Evolutionary conservation across 805 yeast genomes (phyloP).

Genomic region (Zygotorulaspora sp.): DNA sequence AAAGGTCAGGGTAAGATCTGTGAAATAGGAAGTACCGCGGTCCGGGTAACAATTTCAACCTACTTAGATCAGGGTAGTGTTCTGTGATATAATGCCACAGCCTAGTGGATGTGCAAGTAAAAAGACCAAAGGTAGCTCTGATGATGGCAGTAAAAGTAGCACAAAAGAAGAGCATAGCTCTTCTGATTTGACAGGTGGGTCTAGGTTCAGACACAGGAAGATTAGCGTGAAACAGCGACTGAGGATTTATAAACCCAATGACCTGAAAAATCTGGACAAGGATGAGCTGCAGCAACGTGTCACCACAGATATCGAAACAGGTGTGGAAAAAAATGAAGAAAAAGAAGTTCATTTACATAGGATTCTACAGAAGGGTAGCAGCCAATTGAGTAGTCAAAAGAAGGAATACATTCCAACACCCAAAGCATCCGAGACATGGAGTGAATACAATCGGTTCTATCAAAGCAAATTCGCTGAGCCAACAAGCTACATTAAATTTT

Average conservation of each 20-base stretch:
- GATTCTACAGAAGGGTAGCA: slow-evolving; percentile 62
- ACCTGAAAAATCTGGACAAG: slow-evolving; percentile 74
- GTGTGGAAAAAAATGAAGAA: slow-evolving; percentile 96
- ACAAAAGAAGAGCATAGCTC: slow-evolving; percentile 3
- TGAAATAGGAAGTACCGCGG: too few relatives aligned
- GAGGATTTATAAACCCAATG: slow-evolving; percentile 69
- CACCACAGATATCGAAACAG: slow-evolving; percentile 85
- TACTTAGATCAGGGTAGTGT: too few relatives aligned
- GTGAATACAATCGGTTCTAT: slow-evolving; percentile 70
- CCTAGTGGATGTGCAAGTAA: slow-evolving; percentile 11
- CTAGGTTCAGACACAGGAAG: slow-evolving; percentile 90
- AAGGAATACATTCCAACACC: slow-evolving; percentile 85
- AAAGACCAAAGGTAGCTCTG: not conserved
- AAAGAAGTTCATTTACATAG: slow-evolving; percentile 94
- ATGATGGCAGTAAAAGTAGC: not conserved
- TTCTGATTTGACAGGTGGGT: slow-evolving; percentile 21
- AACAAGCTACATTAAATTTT: slow-evolving; percentile 74
- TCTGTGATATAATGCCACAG: slow-evolving; percentile 16
- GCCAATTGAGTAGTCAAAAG: slow-evolving; percentile 40
- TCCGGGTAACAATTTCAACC: too few relatives aligned
- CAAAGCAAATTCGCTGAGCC: slow-evolving; percentile 65
- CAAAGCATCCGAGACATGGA: slow-evolving; percentile 82
- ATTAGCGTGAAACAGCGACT: slow-evolving; percentile 87
- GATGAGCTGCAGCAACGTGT: slow-evolving; percentile 62
- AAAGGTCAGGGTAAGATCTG: too few relatives aligned